Percentiles rank a stretch among this genome's conserved stretches.
phyloP scores from a whole-genome alignment of 306 rosid genomes.

The Sophora flavescens region DNA sequence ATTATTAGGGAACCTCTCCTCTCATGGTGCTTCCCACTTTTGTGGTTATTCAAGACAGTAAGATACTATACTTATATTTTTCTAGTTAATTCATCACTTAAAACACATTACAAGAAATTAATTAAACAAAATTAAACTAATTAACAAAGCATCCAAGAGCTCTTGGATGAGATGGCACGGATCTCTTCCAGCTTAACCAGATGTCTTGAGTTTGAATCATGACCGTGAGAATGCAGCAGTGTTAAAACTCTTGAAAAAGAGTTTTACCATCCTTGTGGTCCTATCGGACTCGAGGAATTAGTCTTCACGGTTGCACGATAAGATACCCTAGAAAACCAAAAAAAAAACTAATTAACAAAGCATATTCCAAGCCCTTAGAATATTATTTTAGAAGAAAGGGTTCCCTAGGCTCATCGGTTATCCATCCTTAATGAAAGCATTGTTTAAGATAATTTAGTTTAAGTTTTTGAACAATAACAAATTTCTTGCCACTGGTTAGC shows the following conservation, averaged over 20 bases:
- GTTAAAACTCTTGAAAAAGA: too few species aligned
- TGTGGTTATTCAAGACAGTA: slow-evolving; percentile 51
- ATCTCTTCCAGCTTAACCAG: too few species aligned
- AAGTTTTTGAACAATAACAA: not conserved
- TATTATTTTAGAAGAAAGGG: not conserved
- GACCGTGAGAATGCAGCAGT: too few species aligned
- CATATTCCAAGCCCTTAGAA: slow-evolving; percentile 9
- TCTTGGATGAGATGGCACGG: too few species aligned
- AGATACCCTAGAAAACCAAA: too few species aligned
- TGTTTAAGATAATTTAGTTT: slow-evolving; percentile 41
- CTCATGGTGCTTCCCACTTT: slow-evolving; percentile 80
- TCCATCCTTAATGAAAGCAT: slow-evolving; percentile 15
- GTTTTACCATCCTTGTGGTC: too few species aligned
- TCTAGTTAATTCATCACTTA: slow-evolving; percentile 21
- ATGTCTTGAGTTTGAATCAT: too few species aligned
- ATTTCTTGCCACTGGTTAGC: not conserved
- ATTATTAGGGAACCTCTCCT: slow-evolving; percentile 62
- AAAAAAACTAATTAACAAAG: not conserved
- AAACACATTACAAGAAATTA: slow-evolving; percentile 2
- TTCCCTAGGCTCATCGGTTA: not conserved
- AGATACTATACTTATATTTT: slow-evolving; percentile 21
- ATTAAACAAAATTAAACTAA: not conserved
- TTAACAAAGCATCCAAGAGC: slow-evolving; percentile 1
- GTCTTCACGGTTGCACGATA: too few species aligned
- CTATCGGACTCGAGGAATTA: too few species aligned